Conservation (phyloP, 371 early-diverging fungal genomes). For the Dinochytrium kinnereticum region DNA sequence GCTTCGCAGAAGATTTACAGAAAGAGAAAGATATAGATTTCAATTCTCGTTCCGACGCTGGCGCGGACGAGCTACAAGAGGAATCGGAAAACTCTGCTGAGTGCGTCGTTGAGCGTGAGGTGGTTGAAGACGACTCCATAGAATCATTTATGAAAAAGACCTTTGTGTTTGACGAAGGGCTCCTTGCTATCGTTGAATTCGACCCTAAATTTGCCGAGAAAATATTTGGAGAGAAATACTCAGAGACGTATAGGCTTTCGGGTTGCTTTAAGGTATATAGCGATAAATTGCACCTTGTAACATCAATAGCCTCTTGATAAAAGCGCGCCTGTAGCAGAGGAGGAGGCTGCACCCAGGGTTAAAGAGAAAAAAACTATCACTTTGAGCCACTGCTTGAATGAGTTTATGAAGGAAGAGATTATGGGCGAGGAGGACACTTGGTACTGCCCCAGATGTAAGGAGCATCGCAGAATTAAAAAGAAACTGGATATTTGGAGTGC, state of each 20-base stretch:
- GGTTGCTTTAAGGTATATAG: too few species aligned
- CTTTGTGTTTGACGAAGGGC: too few species aligned
- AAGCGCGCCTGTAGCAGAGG: constrained; percentile 19
- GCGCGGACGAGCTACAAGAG: background rate
- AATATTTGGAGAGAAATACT: too few species aligned
- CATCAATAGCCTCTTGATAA: constrained; percentile 10
- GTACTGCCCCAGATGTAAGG: constrained; percentile 86
- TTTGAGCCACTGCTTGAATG: constrained; percentile 76
- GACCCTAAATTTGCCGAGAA: too few species aligned
- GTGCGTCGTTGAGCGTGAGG: background rate
- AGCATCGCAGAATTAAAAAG: constrained; percentile 80
- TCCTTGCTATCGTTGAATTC: too few species aligned
- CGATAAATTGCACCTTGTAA: too few species aligned
- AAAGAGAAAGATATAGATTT: too few species aligned
- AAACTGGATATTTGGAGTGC: constrained; percentile 84
- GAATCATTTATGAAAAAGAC: too few species aligned
- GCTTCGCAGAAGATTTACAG: background rate
- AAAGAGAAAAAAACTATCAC: constrained; percentile 55
- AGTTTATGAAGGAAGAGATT: constrained; percentile 81
- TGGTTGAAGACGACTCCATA: background rate
- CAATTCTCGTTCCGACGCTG: too few species aligned
- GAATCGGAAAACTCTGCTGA: background rate
- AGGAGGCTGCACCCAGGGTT: background rate
- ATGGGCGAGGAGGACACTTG: constrained; percentile 81
- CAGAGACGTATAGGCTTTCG: too few species aligned